Percentiles rank a stretch among this genome's conserved stretches.
These are phyloP conservation scores for Vigna nakashimae DNA, from an alignment of 306 rosid species.

Conservation along the genomic window DNA sequence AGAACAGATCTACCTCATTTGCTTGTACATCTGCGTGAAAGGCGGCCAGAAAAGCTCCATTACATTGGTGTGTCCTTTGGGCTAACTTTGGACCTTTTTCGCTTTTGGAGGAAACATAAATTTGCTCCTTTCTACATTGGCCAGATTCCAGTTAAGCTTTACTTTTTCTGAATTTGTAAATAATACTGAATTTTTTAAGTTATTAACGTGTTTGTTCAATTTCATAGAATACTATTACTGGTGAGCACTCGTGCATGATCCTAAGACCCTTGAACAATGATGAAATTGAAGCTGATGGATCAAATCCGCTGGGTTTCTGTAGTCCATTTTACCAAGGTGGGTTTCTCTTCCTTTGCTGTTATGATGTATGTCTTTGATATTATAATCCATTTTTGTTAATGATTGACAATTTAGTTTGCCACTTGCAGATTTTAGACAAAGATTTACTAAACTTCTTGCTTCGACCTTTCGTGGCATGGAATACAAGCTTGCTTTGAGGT, in stretches of 20 bases:
- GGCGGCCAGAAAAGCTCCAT: conserved; percentile 91
- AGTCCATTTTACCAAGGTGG: conserved; percentile 81
- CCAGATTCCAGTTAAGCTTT: conserved; percentile 92
- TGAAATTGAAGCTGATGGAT: conserved; percentile 77
- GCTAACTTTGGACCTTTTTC: conserved; percentile 83
- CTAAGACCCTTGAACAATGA: conserved; percentile 86
- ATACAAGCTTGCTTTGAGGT: conserved; percentile 94
- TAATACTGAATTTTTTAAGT: neutral
- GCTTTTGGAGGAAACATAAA: conserved; percentile 92
- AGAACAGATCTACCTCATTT: conserved; percentile 90
- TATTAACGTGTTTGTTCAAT: conserved; percentile 36
- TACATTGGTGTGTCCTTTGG: conserved; percentile 98
- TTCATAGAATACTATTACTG: conserved; percentile 79
- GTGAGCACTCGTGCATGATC: conserved; percentile 95
- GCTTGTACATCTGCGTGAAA: conserved; percentile 86
- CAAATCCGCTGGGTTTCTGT: conserved; percentile 71
- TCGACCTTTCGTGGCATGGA: conserved; percentile 71
- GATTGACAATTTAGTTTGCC: conserved; percentile 40
- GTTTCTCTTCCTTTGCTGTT: conserved; percentile 39
- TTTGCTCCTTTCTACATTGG: conserved; percentile 94
- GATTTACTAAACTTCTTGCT: conserved; percentile 73
- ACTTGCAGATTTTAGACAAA: conserved; percentile 74
- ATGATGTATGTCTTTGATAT: conserved; percentile 22
- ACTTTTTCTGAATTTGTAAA: conserved; percentile 30
- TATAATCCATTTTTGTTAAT: conserved; percentile 17